Base-by-base conservation (phyloP, 2,329 filamentous ascomycete species). In the Trichoderma lentiforme region DNA sequence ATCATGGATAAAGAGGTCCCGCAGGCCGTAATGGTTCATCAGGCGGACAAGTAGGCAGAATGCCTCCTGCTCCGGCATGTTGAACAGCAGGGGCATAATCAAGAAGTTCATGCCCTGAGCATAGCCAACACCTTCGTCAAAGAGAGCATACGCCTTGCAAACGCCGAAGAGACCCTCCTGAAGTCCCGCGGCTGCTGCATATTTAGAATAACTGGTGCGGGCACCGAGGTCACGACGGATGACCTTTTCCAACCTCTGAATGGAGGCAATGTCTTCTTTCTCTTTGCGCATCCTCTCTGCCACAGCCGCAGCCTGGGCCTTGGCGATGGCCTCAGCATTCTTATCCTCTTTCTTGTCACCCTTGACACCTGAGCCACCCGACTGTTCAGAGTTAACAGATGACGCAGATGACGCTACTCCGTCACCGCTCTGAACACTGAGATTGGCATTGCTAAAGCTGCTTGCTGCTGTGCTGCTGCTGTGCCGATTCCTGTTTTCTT, bases 71-170 rank as follows among this genome's bases (percentile, higher is more conserved):
- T 98, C 95, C 3, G 95, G 93, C 95, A 98, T 97, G 80, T 98
- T 98, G 84, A 99, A 98, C 1, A 99, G 85, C 21, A 99, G 82
- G 28, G 97, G 96, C 94, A 98, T 98, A 63, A 94, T 93, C 73
- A 99, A 89, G 78, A 99, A 99, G 80, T 98, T 99, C 93, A 99
- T 98, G 79, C 96, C 96, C 81, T 99, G 96, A 0, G 97, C 95
- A 81, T 99, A 99, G 36, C 96, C 95, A 43, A 99, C 96, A 8
- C 87, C 92, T 78, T 97, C 94, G 78, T 99, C 96, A 76, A 95
- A 98, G 34, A 99, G 86, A 15, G 96, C 96, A 82, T 99, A 99
- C 2, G 96, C 95, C 82, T 98, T 99, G 85, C 96, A 99, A 43
- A 99, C 90, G 47, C 95, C 95, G 81, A 97, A 98, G 11, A 99